These are phyloP conservation scores for Calonectria montana DNA, from an alignment of 2,329 filamentous ascomycete species.

Conservation along the genomic window DNA sequence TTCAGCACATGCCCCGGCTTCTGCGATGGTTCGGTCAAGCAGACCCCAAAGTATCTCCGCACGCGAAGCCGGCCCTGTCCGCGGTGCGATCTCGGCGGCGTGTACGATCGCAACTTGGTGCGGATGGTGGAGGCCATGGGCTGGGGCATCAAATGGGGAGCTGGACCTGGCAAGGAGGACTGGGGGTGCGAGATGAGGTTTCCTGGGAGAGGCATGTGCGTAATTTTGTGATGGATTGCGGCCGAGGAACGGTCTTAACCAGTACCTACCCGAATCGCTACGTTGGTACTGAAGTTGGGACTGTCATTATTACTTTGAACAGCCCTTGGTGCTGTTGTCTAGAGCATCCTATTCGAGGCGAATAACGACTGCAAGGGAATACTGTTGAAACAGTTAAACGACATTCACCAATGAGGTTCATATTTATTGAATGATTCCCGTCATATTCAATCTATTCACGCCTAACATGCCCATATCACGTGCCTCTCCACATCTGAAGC, in stretches of 20 bases:
- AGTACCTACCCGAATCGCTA: neutral
- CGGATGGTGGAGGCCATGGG: slow-evolving; percentile 59
- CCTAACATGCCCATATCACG: slow-evolving; percentile 30
- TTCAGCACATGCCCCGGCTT: slow-evolving; percentile 62
- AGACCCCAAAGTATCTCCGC: slow-evolving; percentile 48
- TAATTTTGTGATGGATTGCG: slow-evolving; percentile 43
- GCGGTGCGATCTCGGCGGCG: slow-evolving; percentile 51
- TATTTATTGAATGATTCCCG: neutral
- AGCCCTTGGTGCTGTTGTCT: neutral
- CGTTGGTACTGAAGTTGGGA: neutral
- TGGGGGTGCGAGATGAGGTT: slow-evolving; percentile 51
- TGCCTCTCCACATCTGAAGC: slow-evolving; percentile 32
- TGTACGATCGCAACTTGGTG: slow-evolving; percentile 60
- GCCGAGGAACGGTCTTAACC: neutral
- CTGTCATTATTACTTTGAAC: neutral
- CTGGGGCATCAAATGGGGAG: slow-evolving; percentile 60
- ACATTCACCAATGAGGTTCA: neutral
- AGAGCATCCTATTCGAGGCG: neutral
- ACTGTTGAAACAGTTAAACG: neutral
- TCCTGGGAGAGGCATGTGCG: slow-evolving; percentile 38
- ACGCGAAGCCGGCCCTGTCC: slow-evolving; percentile 55
- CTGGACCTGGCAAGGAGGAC: slow-evolving; percentile 54
- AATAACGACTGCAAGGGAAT: neutral
- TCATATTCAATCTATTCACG: neutral
- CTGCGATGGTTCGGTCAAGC: slow-evolving; percentile 51